Evolutionary conservation across 768 basidiomycete genomes (phyloP).

Genomic region (Psilocybe tampanensis): DNA sequence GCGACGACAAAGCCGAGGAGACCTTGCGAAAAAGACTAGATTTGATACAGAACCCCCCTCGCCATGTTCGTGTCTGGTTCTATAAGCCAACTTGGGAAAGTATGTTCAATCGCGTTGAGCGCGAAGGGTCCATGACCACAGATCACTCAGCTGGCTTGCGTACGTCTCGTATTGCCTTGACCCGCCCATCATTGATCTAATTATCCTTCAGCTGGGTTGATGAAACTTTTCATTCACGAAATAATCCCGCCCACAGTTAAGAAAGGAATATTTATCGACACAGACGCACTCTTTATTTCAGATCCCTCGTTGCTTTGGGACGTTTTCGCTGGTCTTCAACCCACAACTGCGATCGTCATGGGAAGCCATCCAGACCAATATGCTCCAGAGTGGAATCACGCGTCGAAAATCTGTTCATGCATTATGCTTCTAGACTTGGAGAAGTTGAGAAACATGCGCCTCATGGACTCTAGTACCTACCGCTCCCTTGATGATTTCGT

Average conservation of each 20-base stretch:
- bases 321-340: conserved; percentile 34
- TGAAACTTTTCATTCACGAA: conserved; percentile 58
- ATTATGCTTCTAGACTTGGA: conserved; percentile 54
- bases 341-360: conserved; percentile 42
- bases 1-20: conserved; percentile 42
- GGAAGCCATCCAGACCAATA: conserved; percentile 45
- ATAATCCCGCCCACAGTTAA: conserved; percentile 43
- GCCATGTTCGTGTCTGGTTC: conserved; percentile 41
- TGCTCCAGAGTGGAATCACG: conserved; percentile 43
- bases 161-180: conserved; percentile 29
- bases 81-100: conserved; percentile 41
- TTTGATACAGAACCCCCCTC: conserved; percentile 38
- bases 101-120: conserved; percentile 44
- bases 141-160: conserved; percentile 51
- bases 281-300: conserved; percentile 51
- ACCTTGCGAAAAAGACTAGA: conserved; percentile 39
- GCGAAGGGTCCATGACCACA: conserved; percentile 46
- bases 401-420: conserved; percentile 52
- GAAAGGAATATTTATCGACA: conserved; percentile 53
- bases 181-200: background rate
- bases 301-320: conserved; percentile 51
- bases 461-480: conserved; percentile 51
- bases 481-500: conserved; percentile 25
- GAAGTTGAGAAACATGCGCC: conserved; percentile 40
- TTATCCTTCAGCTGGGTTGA: conserved; percentile 41